Base-by-base conservation (phyloP, 2,329 filamentous ascomycete species). In the Nigrospora osmanthi region DNA sequence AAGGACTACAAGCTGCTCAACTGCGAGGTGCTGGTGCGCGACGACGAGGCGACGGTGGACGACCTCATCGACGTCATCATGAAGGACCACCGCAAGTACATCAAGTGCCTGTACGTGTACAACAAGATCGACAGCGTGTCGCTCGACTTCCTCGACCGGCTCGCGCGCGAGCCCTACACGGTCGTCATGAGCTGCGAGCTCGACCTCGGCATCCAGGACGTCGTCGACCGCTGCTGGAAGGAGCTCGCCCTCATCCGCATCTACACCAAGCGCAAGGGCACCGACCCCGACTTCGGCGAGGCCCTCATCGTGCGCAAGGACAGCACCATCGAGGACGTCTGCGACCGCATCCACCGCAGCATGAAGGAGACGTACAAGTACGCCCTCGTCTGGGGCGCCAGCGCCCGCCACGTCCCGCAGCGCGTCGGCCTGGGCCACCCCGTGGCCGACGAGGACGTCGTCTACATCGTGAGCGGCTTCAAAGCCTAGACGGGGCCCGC, bases 331-430 rank as follows among this genome's bases (percentile, higher is more conserved):
- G 93, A 97, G 69, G 91, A 98, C 65, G 93, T 98, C 11, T 98
- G 93, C 66, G 93, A 98, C 66, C 82, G 88, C 57, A 87, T 98
- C 54, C 93, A 98, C 69, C 77, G 93, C 50, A 93, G 82, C 23
- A 71, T 98, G 53, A 98, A 97, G 78, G 94, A 98, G 51, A 95
- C 89, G 5, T 98, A 97, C 77, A 98, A 97, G 73, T 96, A 97
- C 69, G 94, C 93, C 3, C 69, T 97, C 53, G 93, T 98, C 0
- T 98, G 94, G 94, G 93, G 93, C 5, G 90, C 90, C 15, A 97
- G 91, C 66, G 93, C 93, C 33, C 82, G 89, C 58, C 94, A 98
- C 72, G 76, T 97, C 33, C 93, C 94, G 33, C 93, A 98, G 72
- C 75, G 93, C 50, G 91, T 96, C 34, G 94, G 93, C 1, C 66